Conservation (phyloP, 169 alveolate genomes). For the Plasmodium gallinaceum region DNA sequence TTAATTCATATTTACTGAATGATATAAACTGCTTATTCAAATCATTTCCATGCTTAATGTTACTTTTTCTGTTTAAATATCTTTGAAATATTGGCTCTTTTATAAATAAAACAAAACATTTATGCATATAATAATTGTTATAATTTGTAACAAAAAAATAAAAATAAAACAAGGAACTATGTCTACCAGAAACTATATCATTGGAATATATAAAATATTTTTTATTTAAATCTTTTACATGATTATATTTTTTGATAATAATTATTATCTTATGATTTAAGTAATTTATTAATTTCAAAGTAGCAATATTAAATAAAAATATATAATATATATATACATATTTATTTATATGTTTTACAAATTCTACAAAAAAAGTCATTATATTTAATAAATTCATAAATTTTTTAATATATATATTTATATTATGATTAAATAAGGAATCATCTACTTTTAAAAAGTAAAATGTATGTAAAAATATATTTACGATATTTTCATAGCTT, state of each 20-base stretch:
- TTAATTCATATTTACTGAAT: background rate
- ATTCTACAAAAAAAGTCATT: constrained; percentile 61
- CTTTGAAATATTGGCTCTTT: background rate
- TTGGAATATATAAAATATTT: constrained; percentile 12
- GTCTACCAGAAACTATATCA: constrained; percentile 22
- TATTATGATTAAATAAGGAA: constrained; percentile 16
- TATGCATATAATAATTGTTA: constrained; percentile 42
- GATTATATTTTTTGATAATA: constrained; percentile 13
- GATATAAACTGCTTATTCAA: background rate
- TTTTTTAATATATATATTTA: constrained; percentile 21
- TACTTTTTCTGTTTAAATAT: background rate
- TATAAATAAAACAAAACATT: background rate
- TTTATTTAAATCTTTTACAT: constrained; percentile 33
- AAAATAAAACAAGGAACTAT: constrained; percentile 38
- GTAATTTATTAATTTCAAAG: constrained; percentile 12
- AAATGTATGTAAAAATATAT: constrained; percentile 44
- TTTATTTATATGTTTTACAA: constrained; percentile 10
- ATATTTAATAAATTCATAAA: constrained; percentile 39
- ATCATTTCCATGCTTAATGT: background rate
- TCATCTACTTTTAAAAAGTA: constrained; percentile 17
- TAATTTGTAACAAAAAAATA: constrained; percentile 57
- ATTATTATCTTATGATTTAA: constrained; percentile 1
- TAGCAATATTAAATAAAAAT: constrained; percentile 18
- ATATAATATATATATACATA: constrained; percentile 13
- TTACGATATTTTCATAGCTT: constrained; percentile 32